Evolutionary conservation across 1,139 yeast species (phyloP), one percentile per base, ranked within the genome.

Genomic region (Pichia norvegensis): DNA sequence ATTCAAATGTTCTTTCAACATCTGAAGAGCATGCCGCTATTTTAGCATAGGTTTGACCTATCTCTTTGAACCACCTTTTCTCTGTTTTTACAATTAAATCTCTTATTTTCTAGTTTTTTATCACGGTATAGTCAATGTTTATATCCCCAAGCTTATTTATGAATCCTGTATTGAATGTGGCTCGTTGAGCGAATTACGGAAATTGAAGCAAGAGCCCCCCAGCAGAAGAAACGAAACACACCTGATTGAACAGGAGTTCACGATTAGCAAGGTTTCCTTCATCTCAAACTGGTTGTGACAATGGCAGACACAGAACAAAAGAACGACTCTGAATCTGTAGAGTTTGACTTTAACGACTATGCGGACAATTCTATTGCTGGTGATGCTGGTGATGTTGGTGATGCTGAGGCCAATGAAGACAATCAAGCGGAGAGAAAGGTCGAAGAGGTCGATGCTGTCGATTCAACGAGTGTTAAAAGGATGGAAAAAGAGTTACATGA

Each of bases 11-110:
- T 9, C 23, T 35, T 19, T 35, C 37, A 19, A 35, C 37, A 20
- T 35, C 23, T 20, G 37, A 35, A 19, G 37, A 35, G 20, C n/a
- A 29, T n/a, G 17, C 41, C n/a, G 17, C 41, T 17, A 27, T 45
- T 27, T 38, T 45, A 25, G 41, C 35, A 17, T 41, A 33, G 10
- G 23, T 19, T 22, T 7, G 9, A 25, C 27, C n/a, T 9, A 27
- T 27, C 21, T 40, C 21, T 13, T 40, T 11, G n/a, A 22, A 14
- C n/a, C 27, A 13, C 27, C n/a, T 25, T n/a, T 23, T 37, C 8
- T 37, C 9, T 22, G 16, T 25, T 23, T 16, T 27, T 10, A 13
- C n/a, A 11, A 11, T 11, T 13, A 27, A 13, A 29, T 22, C 14
- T 27, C 31, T 27, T 27, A 27, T 27, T 27, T 27, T 27, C 31